Conservation (phyloP, 805 yeast species). For the Pichia californica region DNA sequence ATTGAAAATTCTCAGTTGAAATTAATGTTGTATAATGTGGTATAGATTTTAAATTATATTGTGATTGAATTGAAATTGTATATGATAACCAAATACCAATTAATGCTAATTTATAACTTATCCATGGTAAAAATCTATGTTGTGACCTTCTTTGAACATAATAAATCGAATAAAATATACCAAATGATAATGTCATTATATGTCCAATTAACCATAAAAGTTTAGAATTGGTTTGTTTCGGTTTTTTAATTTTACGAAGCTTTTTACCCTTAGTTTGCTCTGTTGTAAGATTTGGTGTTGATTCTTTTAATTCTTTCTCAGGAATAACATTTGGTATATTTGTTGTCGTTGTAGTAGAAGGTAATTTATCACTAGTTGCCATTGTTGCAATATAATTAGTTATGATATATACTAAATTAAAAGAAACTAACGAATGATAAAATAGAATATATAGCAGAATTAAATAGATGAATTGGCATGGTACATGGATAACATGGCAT, state of each 20-base stretch:
- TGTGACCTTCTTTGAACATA: conserved; percentile 31
- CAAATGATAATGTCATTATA: conserved; percentile 37
- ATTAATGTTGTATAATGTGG: conserved; percentile 62
- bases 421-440: too few relatives aligned
- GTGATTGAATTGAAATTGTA: conserved; percentile 47
- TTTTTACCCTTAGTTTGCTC: conserved; percentile 4
- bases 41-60: conserved; percentile 46
- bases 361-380: too few relatives aligned
- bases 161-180: conserved; percentile 30
- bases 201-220: conserved; percentile 57
- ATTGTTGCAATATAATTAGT: too few relatives aligned
- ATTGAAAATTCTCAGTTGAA: conserved; percentile 74
- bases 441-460: too few relatives aligned
- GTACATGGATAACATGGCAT: too few relatives aligned
- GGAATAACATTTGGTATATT: neutral
- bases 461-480: too few relatives aligned
- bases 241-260: conserved; percentile 10
- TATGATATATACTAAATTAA: too few relatives aligned
- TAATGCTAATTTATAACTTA: conserved; percentile 49
- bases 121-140: conserved; percentile 39
- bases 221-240: conserved; percentile 24
- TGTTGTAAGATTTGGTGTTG: neutral
- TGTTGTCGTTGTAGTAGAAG: too few relatives aligned
- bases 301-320: too few relatives aligned
- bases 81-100: conserved; percentile 51